phyloP scores from a whole-genome alignment of 1,139 yeast genomes.

The Taphrina wiesneri region DNA sequence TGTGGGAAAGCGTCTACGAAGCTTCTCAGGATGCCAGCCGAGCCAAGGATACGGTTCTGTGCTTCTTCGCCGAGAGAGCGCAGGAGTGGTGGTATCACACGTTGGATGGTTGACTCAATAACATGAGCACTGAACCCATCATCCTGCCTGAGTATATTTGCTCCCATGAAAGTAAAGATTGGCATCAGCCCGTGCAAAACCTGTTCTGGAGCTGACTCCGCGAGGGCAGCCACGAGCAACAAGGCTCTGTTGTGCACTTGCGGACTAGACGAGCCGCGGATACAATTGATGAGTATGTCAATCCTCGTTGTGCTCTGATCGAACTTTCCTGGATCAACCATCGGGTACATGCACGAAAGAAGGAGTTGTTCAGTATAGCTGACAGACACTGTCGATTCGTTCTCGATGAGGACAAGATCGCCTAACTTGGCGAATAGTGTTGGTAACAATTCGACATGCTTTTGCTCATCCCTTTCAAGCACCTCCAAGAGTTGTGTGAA shows the following conservation, averaged over 20 bases:
- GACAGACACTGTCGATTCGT: constrained; percentile 88
- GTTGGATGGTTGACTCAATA: constrained; percentile 84
- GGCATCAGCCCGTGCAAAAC: constrained; percentile 98
- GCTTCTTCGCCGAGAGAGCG: constrained; percentile 44
- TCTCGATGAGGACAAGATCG: constrained; percentile 83
- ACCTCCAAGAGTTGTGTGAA: constrained; percentile 79
- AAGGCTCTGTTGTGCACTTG: constrained; percentile 89
- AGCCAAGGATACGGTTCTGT: constrained; percentile 53
- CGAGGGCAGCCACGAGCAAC: constrained; percentile 81
- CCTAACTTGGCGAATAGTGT: constrained; percentile 66
- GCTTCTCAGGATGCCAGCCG: constrained; percentile 80
- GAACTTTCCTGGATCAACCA: constrained; percentile 53
- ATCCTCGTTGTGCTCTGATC: constrained; percentile 64
- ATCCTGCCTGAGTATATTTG: constrained; percentile 93
- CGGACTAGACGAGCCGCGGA: constrained; percentile 84
- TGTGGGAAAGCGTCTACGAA: constrained; percentile 92
- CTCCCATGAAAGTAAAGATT: constrained; percentile 98
- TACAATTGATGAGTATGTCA: constrained; percentile 85
- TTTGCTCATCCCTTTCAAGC: constrained; percentile 55
- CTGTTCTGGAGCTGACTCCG: constrained; percentile 84
- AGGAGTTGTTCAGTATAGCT: constrained; percentile 86
- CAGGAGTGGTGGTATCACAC: constrained; percentile 88
- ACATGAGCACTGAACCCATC: constrained; percentile 92
- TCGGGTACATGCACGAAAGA: constrained; percentile 78
- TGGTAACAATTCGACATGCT: constrained; percentile 52